Conservation (phyloP, 106 monocot species). For the Cymbidium sinense region DNA sequence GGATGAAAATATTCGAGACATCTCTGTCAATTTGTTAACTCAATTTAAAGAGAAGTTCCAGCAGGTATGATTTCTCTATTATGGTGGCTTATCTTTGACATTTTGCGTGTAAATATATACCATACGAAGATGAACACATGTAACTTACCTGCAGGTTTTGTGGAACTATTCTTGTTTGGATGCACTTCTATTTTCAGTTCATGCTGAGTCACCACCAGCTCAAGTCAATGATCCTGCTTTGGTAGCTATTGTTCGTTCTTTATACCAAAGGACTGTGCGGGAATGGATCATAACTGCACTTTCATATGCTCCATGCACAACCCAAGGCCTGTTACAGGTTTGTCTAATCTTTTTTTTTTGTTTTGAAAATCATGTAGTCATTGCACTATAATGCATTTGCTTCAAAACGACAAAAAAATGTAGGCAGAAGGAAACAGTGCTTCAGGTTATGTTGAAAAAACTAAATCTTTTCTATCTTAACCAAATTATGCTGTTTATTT, state of each 20-base stretch:
- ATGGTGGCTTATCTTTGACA: neutral
- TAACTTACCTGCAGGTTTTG: constrained; percentile 52
- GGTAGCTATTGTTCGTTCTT: constrained; percentile 73
- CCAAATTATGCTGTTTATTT: neutral
- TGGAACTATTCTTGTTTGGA: constrained; percentile 92
- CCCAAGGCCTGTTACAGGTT: constrained; percentile 96
- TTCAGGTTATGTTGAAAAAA: neutral
- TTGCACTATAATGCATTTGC: neutral
- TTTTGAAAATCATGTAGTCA: neutral
- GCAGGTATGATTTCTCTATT: constrained; percentile 43
- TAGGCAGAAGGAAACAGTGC: neutral
- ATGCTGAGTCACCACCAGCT: constrained; percentile 74
- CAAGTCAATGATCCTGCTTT: constrained; percentile 89
- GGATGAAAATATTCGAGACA: constrained; percentile 92
- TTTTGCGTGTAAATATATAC: constrained; percentile 3
- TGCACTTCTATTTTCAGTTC: constrained; percentile 85
- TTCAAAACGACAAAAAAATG: neutral
- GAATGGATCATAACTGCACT: constrained; percentile 95
- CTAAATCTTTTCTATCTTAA: neutral
- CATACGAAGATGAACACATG: neutral
- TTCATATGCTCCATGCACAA: constrained; percentile 92
- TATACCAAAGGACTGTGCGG: constrained; percentile 86
- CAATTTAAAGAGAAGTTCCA: constrained; percentile 87
- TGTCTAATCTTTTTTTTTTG: neutral
- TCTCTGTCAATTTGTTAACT: constrained; percentile 67